A percentile compares a stretch with the other conserved stretches of the same genome.
Evolutionary conservation across 805 yeast species (phyloP).

Genomic region (Yamadazyma kitorensis): DNA sequence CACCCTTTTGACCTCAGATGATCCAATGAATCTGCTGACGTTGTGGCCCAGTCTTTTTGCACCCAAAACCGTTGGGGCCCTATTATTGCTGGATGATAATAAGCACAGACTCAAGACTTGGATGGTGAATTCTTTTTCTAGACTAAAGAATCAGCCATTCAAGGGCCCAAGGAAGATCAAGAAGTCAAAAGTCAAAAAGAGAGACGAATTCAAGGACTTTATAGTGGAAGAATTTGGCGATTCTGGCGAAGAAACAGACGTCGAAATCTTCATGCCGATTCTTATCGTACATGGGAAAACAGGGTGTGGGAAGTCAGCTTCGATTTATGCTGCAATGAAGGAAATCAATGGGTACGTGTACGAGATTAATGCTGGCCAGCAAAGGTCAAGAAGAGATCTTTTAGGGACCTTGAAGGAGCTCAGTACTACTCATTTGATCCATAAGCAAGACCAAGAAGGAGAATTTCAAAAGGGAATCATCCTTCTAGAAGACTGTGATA

Average conservation of each 20-base stretch:
- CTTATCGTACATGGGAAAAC: constrained; percentile 65
- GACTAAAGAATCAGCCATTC: constrained; percentile 27
- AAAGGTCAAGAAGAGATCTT: constrained; percentile 71
- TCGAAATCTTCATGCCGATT: constrained; percentile 54
- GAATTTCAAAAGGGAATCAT: constrained; percentile 62
- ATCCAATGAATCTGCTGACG: no score
- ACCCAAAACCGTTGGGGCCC: constrained; percentile 33
- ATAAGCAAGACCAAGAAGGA: constrained; percentile 22
- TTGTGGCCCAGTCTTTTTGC: constrained; percentile 47
- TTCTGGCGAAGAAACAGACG: constrained; percentile 24
- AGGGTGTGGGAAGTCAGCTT: constrained; percentile 77
- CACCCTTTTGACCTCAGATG: not conserved
- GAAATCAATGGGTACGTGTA: constrained; percentile 68
- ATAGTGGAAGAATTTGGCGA: constrained; percentile 30
- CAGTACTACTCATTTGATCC: constrained; percentile 80
- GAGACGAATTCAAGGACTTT: constrained; percentile 28
- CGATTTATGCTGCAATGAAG: constrained; percentile 64
- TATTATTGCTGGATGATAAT: constrained; percentile 28
- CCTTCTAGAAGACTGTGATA: constrained; percentile 82
- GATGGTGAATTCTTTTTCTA: constrained; percentile 39
- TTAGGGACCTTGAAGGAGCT: constrained; percentile 66
- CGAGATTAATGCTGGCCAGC: constrained; percentile 75
- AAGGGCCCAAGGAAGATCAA: constrained; percentile 31
- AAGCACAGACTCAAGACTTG: constrained; percentile 30
- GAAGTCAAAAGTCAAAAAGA: constrained; percentile 23